Base-by-base conservation (phyloP, 305 asterid species). In the Rubia balearica region DNA sequence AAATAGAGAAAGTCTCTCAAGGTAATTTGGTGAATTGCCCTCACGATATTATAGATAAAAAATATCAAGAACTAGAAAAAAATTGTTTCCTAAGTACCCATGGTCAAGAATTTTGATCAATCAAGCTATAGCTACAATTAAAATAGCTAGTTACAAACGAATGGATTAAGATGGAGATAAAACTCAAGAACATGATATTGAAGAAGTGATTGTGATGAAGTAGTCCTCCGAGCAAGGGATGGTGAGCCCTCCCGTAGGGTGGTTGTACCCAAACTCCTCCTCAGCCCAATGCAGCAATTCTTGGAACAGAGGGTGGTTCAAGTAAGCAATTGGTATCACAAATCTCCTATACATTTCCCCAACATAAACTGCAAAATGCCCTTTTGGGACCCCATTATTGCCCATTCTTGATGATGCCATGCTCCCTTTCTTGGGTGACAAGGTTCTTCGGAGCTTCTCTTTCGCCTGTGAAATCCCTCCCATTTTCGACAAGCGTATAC, bases 201-300 rank as follows among this genome's bases (percentile, higher is more conserved):
- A 65, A 73, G 83, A 79, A 21, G 74, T 78, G 63, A 89, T 85
- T 70, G 75, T 80, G 21, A 68, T 22, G 65, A 92, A 92, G 71
- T 89, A 89, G 76, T 88, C 91, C 77, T 87, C 88, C 19, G 83
- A 84, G 84, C 96, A 89, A 55, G 98, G 98, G 61, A 91, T 84
- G 0, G 86, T 84, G 61, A 92, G 86, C 24, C 96, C 91, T 57
- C 98, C 98, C 67, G 71, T 84, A 5, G 96, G 94, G 75, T 89
- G 98, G 61, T 83, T 83, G 57, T 83, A 89, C 24, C 98, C 98
- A 40, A 92, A 92, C 59, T 92, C 98, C 81, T 92, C 92, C 56
- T 84, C 91, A 3, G 96, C 90, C 90, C 85, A 87, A 67, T 81
- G 88, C 79, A 92, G 61, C 85, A 92, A 78, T 66, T 89, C 98